A percentile compares a stretch with the other conserved stretches of the same genome.
Evolutionary conservation across 331 rosid genomes (phyloP).

Genomic region (Pyracantha coccinea): DNA sequence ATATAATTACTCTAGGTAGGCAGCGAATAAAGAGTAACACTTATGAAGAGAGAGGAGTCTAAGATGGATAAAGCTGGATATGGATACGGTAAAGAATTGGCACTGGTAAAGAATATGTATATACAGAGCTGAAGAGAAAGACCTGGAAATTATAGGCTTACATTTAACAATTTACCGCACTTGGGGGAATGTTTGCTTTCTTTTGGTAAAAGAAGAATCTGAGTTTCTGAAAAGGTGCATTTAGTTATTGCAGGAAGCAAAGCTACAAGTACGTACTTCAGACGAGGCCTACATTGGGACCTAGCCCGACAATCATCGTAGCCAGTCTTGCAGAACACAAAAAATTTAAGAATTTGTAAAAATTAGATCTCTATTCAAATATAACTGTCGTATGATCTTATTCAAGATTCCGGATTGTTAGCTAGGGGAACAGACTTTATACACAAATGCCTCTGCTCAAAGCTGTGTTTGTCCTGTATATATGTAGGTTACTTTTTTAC

Average conservation of each 20-base stretch:
- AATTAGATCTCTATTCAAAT: background rate
- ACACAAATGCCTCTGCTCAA: background rate
- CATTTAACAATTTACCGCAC: background rate
- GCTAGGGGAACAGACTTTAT: background rate
- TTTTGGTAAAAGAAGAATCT: background rate
- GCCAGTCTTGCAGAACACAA: background rate
- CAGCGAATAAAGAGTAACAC: background rate
- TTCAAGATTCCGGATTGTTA: background rate
- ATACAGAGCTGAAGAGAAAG: background rate
- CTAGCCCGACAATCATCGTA: background rate
- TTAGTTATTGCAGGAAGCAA: background rate
- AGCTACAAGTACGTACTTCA: background rate
- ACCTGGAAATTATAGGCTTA: background rate
- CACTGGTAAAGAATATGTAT: background rate
- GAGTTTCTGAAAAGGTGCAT: background rate
- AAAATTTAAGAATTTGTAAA: background rate
- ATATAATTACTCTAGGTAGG: background rate
- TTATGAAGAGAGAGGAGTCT: background rate
- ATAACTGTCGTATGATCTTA: too few species aligned
- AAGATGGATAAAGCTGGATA: background rate
- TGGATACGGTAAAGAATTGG: too few species aligned
- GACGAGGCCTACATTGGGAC: background rate
- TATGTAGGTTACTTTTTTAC: background rate
- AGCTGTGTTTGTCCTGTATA: background rate
- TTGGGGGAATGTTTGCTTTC: constrained; percentile 11